These are phyloP conservation scores for Pleurotus cornucopiae DNA, from an alignment of 768 basidiomycete genomes.

Conservation along the genomic window DNA sequence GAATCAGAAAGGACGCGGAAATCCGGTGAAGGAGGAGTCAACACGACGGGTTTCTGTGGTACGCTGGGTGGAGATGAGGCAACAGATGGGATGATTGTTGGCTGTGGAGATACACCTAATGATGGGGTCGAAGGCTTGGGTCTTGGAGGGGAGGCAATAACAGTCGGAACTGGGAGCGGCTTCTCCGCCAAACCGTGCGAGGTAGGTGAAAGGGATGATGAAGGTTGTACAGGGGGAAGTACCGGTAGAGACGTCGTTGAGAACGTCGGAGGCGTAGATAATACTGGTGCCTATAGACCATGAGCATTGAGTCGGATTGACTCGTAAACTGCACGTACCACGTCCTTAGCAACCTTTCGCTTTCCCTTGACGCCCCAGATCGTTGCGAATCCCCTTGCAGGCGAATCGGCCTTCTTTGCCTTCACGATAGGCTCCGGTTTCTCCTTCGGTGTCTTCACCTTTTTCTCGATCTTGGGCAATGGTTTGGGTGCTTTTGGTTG, in stretches of 20 bases:
- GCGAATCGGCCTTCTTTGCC: not conserved
- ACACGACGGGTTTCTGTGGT: not conserved
- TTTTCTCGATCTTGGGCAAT: conserved; percentile 7
- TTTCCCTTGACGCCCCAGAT: conserved; percentile 6
- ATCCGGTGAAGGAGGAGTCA: conserved; percentile 1
- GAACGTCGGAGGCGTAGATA: not conserved
- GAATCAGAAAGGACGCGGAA: conserved; percentile 5
- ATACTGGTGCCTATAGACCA: not conserved
- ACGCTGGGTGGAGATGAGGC: not conserved
- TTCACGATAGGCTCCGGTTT: not conserved
- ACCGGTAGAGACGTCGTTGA: not conserved
- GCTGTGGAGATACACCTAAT: no score
- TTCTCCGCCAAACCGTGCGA: not conserved
- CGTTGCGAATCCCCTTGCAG: not conserved
- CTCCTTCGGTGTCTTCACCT: not conserved
- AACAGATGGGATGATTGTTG: not conserved
- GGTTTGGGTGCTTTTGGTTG: conserved; percentile 6
- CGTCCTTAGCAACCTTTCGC: not conserved
- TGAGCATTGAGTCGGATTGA: not conserved
- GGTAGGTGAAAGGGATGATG: not conserved
- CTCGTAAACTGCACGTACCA: not conserved
- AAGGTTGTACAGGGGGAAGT: not conserved
- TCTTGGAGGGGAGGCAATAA: not conserved
- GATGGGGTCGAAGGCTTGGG: not conserved
- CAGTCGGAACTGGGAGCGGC: not conserved